Evolutionary conservation across 2,329 filamentous ascomycete species (phyloP).

Genomic region (Claviceps monticola): DNA sequence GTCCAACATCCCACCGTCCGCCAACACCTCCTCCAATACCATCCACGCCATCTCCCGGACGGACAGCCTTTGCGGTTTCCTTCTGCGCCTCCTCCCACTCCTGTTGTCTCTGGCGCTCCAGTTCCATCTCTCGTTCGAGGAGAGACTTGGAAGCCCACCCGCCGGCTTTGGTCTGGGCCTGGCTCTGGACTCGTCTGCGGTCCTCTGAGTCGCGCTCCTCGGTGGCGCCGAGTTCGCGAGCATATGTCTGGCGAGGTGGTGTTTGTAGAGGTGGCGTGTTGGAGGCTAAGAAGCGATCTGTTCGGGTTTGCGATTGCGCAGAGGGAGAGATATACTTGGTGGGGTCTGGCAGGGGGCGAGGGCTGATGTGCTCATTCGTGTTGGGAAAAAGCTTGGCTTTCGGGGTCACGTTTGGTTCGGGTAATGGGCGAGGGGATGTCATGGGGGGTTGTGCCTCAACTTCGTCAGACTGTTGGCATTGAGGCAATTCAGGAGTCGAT

Average conservation of each 20-base stretch:
- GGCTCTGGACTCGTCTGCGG: conserved; percentile 42
- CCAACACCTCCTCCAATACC: conserved; percentile 52
- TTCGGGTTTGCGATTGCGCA: conserved; percentile 29
- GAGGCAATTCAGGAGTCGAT: conserved; percentile 5
- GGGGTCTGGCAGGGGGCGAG: conserved; percentile 42
- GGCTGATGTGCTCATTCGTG: conserved; percentile 14
- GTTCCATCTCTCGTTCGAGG: conserved; percentile 68
- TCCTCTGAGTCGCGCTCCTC: conserved; percentile 51
- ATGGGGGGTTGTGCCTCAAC: not conserved
- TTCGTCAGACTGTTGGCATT: not conserved
- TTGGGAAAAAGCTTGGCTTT: conserved; percentile 24
- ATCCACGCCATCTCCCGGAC: conserved; percentile 38
- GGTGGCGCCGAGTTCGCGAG: conserved; percentile 39
- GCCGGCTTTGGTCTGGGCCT: conserved; percentile 46
- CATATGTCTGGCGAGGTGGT: conserved; percentile 34
- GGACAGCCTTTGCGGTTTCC: conserved; percentile 42
- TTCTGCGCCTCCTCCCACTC: conserved; percentile 71
- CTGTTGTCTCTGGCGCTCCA: conserved; percentile 59
- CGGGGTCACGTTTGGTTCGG: conserved; percentile 20
- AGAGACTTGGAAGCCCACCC: conserved; percentile 56
- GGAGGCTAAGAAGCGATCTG: conserved; percentile 42
- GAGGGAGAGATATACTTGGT: conserved; percentile 17
- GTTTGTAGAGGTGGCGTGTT: conserved; percentile 34
- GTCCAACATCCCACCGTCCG: conserved; percentile 61
- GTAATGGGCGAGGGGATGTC: conserved; percentile 24